These are phyloP conservation scores for button mushroom (Agaricus bisporus) DNA, from an alignment of 768 basidiomycete genomes.

Conservation along the genomic window DNA sequence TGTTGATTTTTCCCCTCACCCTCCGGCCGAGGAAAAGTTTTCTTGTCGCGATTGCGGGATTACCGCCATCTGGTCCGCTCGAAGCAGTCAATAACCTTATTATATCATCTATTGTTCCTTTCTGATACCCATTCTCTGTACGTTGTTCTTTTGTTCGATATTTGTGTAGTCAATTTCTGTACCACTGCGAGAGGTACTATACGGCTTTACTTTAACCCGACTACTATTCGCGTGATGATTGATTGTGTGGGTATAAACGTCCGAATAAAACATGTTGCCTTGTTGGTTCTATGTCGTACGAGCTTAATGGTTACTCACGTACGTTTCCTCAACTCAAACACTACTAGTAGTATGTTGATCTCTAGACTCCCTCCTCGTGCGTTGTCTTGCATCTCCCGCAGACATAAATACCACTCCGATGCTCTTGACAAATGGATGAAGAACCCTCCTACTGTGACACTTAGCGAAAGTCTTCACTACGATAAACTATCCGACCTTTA, in stretches of 20 bases:
- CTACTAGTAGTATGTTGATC: neutral
- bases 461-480: slow-evolving; percentile 43
- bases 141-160: neutral
- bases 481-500: slow-evolving; percentile 62
- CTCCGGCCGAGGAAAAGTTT: neutral
- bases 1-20: slow-evolving; percentile 39
- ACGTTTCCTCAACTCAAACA: neutral
- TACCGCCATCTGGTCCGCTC: neutral
- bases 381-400: neutral
- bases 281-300: neutral
- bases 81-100: slow-evolving; percentile 3
- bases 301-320: neutral
- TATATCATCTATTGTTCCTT: slow-evolving; percentile 4
- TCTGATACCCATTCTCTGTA: slow-evolving; percentile 1
- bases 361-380: neutral
- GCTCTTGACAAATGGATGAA: slow-evolving; percentile 50
- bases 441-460: slow-evolving; percentile 36
- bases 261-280: neutral
- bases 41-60: neutral
- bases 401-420: neutral
- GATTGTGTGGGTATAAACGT: neutral
- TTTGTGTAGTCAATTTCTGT: neutral
- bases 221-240: neutral
- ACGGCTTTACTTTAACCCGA: slow-evolving; percentile 4
- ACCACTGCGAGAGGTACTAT: neutral